Conservation (phyloP, 805 yeast species). For the Saccharomycopsis fermentans region DNA sequence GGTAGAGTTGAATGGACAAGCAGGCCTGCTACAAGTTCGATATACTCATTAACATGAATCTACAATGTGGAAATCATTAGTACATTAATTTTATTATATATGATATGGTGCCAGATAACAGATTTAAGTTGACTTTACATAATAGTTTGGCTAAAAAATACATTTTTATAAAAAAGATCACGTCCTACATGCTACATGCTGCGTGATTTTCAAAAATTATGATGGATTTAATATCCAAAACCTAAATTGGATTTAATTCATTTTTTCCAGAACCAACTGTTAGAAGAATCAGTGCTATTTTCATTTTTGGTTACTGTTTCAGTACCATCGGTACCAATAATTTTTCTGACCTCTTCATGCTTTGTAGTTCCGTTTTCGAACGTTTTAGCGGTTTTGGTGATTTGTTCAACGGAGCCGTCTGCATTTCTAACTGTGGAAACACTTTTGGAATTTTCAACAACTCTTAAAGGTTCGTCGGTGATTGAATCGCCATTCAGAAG, state of each 20-base stretch:
- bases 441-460: constrained; percentile 32
- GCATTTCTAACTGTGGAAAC: constrained; percentile 29
- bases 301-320: constrained; percentile 25
- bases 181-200: too few species aligned
- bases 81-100: too few species aligned
- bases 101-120: too few species aligned
- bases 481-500: too few species aligned
- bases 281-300: constrained; percentile 7
- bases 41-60: too few species aligned
- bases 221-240: neutral
- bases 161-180: too few species aligned
- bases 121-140: too few species aligned
- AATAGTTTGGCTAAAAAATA: too few species aligned
- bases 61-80: too few species aligned
- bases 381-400: constrained; percentile 28
- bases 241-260: neutral
- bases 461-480: constrained; percentile 15
- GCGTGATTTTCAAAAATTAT: too few species aligned
- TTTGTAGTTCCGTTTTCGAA: constrained; percentile 36
- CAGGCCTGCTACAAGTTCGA: too few species aligned
- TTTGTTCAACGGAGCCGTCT: constrained; percentile 35
- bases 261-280: constrained; percentile 18
- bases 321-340: constrained; percentile 30
- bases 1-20: too few species aligned
- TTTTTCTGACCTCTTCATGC: constrained; percentile 29